Evolutionary conservation across 2,329 filamentous ascomycete genomes (phyloP), one percentile per base, ranked within the genome.

Genomic region (Tolypocladium paradoxum): DNA sequence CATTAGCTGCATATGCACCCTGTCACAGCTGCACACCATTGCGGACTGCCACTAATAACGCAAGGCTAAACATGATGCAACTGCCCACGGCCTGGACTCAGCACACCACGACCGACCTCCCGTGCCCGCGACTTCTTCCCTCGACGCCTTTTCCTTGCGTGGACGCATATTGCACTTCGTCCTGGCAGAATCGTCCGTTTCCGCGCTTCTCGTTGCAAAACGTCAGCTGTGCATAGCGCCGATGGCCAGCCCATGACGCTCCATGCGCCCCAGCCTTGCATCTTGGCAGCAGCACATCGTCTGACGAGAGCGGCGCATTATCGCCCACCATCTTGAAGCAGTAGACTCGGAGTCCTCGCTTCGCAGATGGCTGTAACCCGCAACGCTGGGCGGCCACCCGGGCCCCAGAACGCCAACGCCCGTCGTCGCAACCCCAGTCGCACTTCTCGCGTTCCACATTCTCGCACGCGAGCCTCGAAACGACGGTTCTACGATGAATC

Each of bases 321-420:
- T 31, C 12, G 9, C 27, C 7, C 27, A 31, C 43, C 27, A 9
- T 20, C 11, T 8, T 4, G 18, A 47, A 31, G 27, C 3, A 11
- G 9, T 33, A 18, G 4, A 12, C 6, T 20, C 9, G 9, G 14
- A 31, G 4, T 5, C 43, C 29, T 4, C 24, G 43, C 27, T 33
- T 14, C n/a, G 2, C 18, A 20, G 27, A 68, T 68, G 66, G 62
- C 63, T 38, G 57, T 61, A 35, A 68, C 62, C 36, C 60, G 64
- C 55, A 63, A 59, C 50, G 57, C 58, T 50, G 54, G 56, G 40
- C 55, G 55, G 40, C 55, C 56, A n/a, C 48, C 54, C 40, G 31
- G 48, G 22, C 35, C 46, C 35, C 52, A 53, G 29, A 50, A 46
- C 27, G 24, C 20, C 49, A 29, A 31, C 51, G 47, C 56, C 22